A percentile compares a stretch with the other conserved stretches of the same genome.
Evolutionary conservation across 371 early-diverging fungal species (phyloP).

Genomic region (Syncephalastrum sp.): DNA sequence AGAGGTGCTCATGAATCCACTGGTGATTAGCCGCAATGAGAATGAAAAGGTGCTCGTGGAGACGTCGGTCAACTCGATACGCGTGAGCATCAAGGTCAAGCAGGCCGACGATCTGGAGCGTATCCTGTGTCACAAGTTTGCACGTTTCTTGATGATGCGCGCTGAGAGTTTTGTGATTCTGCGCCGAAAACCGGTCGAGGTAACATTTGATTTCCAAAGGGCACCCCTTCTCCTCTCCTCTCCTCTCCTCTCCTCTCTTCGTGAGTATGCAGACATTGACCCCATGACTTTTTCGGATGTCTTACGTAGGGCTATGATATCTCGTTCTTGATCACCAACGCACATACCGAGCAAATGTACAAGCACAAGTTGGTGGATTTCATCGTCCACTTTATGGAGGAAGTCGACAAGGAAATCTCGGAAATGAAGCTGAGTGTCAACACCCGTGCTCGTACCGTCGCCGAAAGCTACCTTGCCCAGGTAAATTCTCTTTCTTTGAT

Average conservation of each 20-base stretch:
- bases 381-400: constrained; percentile 98
- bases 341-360: constrained; percentile 95
- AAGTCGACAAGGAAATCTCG: constrained; percentile 97
- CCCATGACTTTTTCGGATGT: background rate
- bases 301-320: constrained; percentile 87
- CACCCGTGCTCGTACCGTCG: constrained; percentile 92
- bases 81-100: constrained; percentile 94
- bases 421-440: constrained; percentile 97
- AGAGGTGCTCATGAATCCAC: constrained; percentile 88
- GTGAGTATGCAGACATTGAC: too few relatives aligned
- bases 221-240: too few relatives aligned
- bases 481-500: constrained; percentile 25
- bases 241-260: too few relatives aligned
- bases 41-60: constrained; percentile 95
- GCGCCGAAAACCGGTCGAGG: constrained; percentile 87
- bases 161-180: constrained; percentile 96
- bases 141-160: constrained; percentile 94
- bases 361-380: constrained; percentile 98
- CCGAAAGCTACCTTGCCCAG: constrained; percentile 75
- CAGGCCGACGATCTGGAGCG: constrained; percentile 97
- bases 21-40: constrained; percentile 91
- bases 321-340: constrained; percentile 92
- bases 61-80: constrained; percentile 90
- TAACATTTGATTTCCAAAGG: constrained; percentile 21
- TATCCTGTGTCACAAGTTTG: constrained; percentile 93